These are phyloP conservation scores for Ostreobium quekettii DNA, from an alignment of 139 green algal species.

Conservation along the genomic window DNA sequence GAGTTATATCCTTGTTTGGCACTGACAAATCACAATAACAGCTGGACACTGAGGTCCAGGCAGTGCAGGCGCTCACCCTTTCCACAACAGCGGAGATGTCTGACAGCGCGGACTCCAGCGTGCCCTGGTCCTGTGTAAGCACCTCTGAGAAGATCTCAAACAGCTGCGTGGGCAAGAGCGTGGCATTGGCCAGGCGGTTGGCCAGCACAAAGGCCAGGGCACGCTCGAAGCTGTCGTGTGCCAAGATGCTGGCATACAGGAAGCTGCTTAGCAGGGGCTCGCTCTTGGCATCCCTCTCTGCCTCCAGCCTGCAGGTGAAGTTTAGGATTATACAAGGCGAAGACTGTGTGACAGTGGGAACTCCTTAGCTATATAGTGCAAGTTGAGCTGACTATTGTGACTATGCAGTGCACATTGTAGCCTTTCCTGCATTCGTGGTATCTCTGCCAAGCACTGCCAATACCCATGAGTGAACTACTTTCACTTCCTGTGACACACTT, in stretches of 20 bases:
- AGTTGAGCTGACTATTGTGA: no score
- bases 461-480: no score
- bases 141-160: slow-evolving; percentile 77
- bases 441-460: no score
- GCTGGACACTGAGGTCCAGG: slow-evolving; percentile 74
- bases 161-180: slow-evolving; percentile 88
- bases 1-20: no score
- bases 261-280: slow-evolving; percentile 88
- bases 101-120: slow-evolving; percentile 40
- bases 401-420: no score
- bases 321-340: no score
- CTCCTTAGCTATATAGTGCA: no score
- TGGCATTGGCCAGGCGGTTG: slow-evolving; percentile 83
- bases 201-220: slow-evolving; percentile 85
- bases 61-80: slow-evolving; percentile 28
- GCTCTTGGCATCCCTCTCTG: slow-evolving; percentile 37
- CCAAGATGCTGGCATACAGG: slow-evolving; percentile 88
- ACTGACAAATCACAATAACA: neutral
- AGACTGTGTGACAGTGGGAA: no score
- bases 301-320: slow-evolving; percentile 33
- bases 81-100: slow-evolving; percentile 60
- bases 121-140: slow-evolving; percentile 30
- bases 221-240: slow-evolving; percentile 71
- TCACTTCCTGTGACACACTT: no score
- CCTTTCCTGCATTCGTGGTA: no score